These are phyloP conservation scores for Cronartium quercuum DNA, from an alignment of 1,284 basidiomycete species.

Conservation along the genomic window DNA sequence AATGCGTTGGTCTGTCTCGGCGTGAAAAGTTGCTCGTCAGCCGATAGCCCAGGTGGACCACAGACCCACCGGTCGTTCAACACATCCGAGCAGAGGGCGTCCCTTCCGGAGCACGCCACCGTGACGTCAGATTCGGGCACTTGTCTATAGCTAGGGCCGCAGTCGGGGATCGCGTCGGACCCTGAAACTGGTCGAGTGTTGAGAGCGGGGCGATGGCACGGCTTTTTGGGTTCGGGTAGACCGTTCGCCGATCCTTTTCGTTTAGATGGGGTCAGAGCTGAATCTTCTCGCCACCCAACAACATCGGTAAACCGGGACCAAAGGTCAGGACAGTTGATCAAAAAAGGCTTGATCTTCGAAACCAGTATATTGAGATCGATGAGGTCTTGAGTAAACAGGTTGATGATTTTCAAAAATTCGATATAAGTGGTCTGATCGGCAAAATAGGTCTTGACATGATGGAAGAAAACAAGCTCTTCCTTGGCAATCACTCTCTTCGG, in stretches of 20 bases:
- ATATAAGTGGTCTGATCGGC: conserved; percentile 82
- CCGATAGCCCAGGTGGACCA: conserved; percentile 89
- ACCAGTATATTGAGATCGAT: conserved; percentile 80
- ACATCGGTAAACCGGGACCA: conserved; percentile 80
- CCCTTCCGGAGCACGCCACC: conserved; percentile 86
- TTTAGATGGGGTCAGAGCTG: conserved; percentile 56
- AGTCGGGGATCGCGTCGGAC: conserved; percentile 10
- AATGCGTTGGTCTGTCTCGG: conserved; percentile 96
- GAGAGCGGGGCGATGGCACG: conserved; percentile 48
- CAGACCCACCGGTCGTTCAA: conserved; percentile 93
- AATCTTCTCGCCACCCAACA: conserved; percentile 66
- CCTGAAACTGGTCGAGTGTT: conserved; percentile 46
- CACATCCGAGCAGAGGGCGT: conserved; percentile 90
- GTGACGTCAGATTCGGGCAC: conserved; percentile 79
- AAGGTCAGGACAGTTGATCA: conserved; percentile 69
- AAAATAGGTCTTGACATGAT: conserved; percentile 77
- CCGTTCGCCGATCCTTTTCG: conserved; percentile 53
- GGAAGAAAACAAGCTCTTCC: conserved; percentile 80
- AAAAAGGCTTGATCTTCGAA: conserved; percentile 69
- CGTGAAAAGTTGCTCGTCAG: conserved; percentile 88
- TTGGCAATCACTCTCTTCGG: conserved; percentile 18
- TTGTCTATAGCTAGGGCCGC: conserved; percentile 84
- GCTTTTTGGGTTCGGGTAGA: conserved; percentile 51
- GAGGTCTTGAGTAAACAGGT: conserved; percentile 88
- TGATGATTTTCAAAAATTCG: conserved; percentile 92